phyloP scores from a whole-genome alignment of 2,329 filamentous ascomycete genomes.

The Didymosphaeria variabile region DNA sequence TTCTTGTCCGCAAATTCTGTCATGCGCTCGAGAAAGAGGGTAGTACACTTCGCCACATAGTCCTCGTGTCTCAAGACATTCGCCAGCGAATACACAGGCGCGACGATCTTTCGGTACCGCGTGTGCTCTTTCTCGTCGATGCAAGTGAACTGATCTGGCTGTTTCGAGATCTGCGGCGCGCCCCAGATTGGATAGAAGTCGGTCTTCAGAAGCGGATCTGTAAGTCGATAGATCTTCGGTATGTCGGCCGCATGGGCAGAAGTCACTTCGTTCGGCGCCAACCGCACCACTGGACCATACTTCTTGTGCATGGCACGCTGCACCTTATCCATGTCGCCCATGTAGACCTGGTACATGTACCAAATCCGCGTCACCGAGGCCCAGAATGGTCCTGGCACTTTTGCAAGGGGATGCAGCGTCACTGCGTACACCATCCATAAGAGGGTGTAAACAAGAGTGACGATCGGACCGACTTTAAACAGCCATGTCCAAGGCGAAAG shows the following conservation, averaged over 20 bases:
- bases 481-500: slow-evolving; percentile 13
- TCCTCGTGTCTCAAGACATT: slow-evolving; percentile 48
- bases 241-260: slow-evolving; percentile 22
- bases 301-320: slow-evolving; percentile 22
- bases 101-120: slow-evolving; percentile 27
- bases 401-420: slow-evolving; percentile 26
- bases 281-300: slow-evolving; percentile 26
- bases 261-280: slow-evolving; percentile 31
- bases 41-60: slow-evolving; percentile 34
- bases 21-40: slow-evolving; percentile 33
- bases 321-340: slow-evolving; percentile 24
- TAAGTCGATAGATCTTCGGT: slow-evolving; percentile 26
- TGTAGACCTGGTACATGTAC: slow-evolving; percentile 26
- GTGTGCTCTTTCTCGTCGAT: slow-evolving; percentile 30
- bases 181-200: slow-evolving; percentile 26
- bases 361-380: slow-evolving; percentile 28
- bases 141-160: slow-evolving; percentile 31
- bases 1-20: slow-evolving; percentile 27
- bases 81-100: slow-evolving; percentile 51
- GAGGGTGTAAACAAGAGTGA: slow-evolving; percentile 15
- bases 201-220: slow-evolving; percentile 26
- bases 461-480: neutral
- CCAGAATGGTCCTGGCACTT: slow-evolving; percentile 28
- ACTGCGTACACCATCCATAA: slow-evolving; percentile 26
- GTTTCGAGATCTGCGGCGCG: slow-evolving; percentile 25